Evolutionary conservation across 257 asterid species (phyloP).

Genomic region (Phtheirospermum japonicum): DNA sequence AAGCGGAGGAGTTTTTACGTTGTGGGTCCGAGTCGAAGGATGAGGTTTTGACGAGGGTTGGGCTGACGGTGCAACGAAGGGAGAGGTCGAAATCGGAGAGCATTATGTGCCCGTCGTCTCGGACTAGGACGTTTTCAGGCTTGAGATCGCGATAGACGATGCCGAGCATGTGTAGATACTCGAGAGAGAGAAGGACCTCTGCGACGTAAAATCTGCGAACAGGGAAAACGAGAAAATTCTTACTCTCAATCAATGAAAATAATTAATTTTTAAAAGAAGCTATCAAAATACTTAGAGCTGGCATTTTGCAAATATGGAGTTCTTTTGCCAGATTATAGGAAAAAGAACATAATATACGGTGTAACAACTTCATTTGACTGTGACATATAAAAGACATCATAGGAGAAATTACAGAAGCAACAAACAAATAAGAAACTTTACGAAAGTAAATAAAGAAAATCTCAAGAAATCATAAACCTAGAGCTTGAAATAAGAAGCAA

Average conservation of each 20-base stretch:
- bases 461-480: neutral
- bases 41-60: slow-evolving; percentile 49
- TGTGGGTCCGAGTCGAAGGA: slow-evolving; percentile 34
- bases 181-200: slow-evolving; percentile 54
- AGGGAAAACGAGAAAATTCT: slow-evolving; percentile 7
- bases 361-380: neutral
- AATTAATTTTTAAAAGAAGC: too few relatives aligned
- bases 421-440: neutral
- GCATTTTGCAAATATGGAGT: too few relatives aligned
- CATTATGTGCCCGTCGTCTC: slow-evolving; percentile 69
- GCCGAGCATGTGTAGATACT: slow-evolving; percentile 69
- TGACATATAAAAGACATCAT: neutral
- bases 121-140: slow-evolving; percentile 60
- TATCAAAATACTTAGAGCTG: too few relatives aligned
- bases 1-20: slow-evolving; percentile 30
- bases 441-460: slow-evolving; percentile 5
- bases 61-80: slow-evolving; percentile 59
- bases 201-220: slow-evolving; percentile 60
- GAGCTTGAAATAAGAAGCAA: too few relatives aligned
- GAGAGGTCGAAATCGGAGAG: slow-evolving; percentile 68
- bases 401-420: slow-evolving; percentile 8
- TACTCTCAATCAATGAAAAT: too few relatives aligned
- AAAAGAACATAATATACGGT: too few relatives aligned
- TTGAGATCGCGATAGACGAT: slow-evolving; percentile 59
- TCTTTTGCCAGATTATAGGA: too few relatives aligned